Percentiles rank a stretch among this genome's conserved stretches.
phyloP scores from a whole-genome alignment of 1,139 yeast genomes.

The Pichia sp. region DNA sequence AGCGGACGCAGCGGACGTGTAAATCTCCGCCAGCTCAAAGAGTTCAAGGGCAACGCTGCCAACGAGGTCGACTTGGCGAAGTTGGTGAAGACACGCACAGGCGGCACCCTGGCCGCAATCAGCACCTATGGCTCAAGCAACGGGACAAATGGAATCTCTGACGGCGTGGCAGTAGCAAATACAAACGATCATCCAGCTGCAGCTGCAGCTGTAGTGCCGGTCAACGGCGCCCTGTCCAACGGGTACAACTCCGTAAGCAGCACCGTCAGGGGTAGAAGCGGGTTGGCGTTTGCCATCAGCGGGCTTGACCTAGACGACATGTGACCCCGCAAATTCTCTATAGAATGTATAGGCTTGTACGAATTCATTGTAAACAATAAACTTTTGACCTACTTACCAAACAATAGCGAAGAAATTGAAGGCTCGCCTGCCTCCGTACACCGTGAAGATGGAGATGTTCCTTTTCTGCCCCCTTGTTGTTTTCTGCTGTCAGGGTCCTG shows the following conservation, averaged over 20 bases:
- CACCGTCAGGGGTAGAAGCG: conserved; percentile 16
- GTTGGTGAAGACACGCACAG: conserved; percentile 11
- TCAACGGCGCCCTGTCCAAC: background rate
- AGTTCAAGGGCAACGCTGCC: background rate
- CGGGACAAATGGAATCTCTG: background rate
- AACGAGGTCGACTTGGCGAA: conserved; percentile 3
- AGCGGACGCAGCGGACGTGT: conserved; percentile 8
- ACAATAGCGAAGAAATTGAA: too few relatives aligned
- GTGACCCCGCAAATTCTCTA: background rate
- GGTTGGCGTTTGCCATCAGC: conserved; percentile 27
- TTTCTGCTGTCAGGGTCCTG: conserved; percentile 1
- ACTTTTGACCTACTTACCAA: background rate
- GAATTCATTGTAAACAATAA: background rate
- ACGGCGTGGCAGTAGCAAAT: background rate
- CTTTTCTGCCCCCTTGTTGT: background rate
- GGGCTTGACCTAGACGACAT: conserved; percentile 25
- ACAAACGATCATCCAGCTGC: background rate
- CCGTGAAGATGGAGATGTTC: background rate
- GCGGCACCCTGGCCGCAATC: background rate
- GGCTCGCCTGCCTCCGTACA: background rate
- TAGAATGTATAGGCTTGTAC: background rate
- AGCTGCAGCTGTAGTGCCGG: background rate
- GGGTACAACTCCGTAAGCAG: background rate
- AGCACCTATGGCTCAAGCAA: background rate
- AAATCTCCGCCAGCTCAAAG: conserved; percentile 12